Evolutionary conservation across 1,139 yeast species (phyloP), one percentile per base, ranked within the genome.

Genomic region (Kodamaea suecica): DNA sequence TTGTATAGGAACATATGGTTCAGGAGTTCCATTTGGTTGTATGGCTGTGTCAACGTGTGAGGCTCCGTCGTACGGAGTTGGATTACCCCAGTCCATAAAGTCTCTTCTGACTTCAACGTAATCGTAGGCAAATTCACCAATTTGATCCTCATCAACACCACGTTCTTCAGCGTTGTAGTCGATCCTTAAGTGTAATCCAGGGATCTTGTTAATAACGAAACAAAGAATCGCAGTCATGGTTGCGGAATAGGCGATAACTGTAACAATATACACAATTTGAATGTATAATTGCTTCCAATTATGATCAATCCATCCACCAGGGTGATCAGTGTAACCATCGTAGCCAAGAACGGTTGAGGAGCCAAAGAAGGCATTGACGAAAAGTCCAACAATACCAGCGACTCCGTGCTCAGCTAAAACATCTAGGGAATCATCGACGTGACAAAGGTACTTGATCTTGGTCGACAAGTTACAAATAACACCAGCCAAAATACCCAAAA

Each of bases 41-140:
- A 38, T 36, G 16, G 29, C 37, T 13, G 36, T 49, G 49, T 20
- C 37, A 31, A 20, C 35, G 16, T 17, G 27, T 5, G 24, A 40
- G 28, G 27, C 33, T 36, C 15, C 30, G 13, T 29, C 33, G 17
- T 30, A 32, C 20, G 23, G 31, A 4, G 30, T 33, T 14, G 41
- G 35, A 6, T 31, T 34, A 45, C 50, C 66, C 74, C 74, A 85
- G 48, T 87, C 85, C 53, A 84, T 74, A 63, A 84, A 90, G 62
- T 90, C 95, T 59, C 97, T 78, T 62, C 97, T 78, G 14, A 90
- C 95, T 66, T 92, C 98, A 40, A 92, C 97, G 56, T 88, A 92
- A 63, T 92, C 97, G 59, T 90, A 92, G 15, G 98, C 98, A 64
- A 92, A 92, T 61, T 92, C 97, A 36, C 98, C 98, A 48, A 92